Evolutionary conservation across 495 filamentous ascomycete species (phyloP).

Genomic region (Penicillium malachiteum): DNA sequence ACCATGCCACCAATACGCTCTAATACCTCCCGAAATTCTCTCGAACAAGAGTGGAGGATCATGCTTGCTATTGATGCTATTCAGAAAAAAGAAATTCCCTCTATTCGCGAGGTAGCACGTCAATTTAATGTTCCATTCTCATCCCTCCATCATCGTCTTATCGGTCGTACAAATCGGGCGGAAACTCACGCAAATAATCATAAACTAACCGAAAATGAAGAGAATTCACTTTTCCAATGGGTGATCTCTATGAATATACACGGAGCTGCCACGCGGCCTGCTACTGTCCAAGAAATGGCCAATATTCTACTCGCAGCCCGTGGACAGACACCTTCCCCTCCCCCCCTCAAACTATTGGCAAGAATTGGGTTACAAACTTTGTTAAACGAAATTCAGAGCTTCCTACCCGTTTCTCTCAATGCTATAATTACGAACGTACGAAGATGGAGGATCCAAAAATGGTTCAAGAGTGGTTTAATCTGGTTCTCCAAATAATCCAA

Average conservation of each 20-base stretch:
- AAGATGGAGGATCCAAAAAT: too few relatives aligned
- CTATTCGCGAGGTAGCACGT: not conserved
- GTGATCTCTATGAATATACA: slow-evolving; percentile 27
- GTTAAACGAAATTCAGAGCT: slow-evolving; percentile 30
- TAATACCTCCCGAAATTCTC: too few relatives aligned
- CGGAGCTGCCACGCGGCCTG: not conserved
- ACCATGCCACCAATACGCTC: too few relatives aligned
- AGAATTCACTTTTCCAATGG: slow-evolving; percentile 29
- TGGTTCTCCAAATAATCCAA: too few relatives aligned
- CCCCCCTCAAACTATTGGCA: too few relatives aligned
- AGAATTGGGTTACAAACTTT: slow-evolving; percentile 23
- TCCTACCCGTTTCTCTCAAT: slow-evolving; percentile 25
- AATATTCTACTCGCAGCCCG: not conserved
- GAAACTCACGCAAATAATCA: not conserved
- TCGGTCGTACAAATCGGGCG: not conserved
- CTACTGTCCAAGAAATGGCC: slow-evolving; percentile 14
- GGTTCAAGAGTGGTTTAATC: too few relatives aligned
- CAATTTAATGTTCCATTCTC: not conserved
- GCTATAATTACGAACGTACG: too few relatives aligned
- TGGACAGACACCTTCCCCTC: too few relatives aligned
- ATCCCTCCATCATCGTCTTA: not conserved
- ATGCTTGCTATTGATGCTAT: not conserved
- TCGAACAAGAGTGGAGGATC: not conserved
- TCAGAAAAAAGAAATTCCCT: slow-evolving; percentile 1
- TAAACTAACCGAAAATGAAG: slow-evolving; percentile 31